These are phyloP conservation scores for Anisodus tanguticus DNA, from an alignment of 257 asterid genomes.

Conservation along the genomic window DNA sequence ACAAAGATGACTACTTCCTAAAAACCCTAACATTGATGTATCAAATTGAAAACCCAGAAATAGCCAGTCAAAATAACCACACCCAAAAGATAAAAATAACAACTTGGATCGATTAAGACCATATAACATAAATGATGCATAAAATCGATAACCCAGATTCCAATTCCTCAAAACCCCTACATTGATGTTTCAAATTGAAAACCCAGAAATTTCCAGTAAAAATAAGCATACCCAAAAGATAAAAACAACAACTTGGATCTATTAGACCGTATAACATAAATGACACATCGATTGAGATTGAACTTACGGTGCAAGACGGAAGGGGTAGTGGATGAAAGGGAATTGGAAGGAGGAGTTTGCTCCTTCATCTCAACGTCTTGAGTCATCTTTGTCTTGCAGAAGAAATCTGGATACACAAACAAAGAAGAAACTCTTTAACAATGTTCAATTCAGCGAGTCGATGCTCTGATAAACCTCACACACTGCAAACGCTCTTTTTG, in stretches of 20 bases:
- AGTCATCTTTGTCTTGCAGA: slow-evolving; percentile 46
- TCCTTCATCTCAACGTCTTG: slow-evolving; percentile 86
- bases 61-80: background rate
- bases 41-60: background rate
- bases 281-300: background rate
- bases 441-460: background rate
- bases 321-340: slow-evolving; percentile 46
- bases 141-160: too few species aligned
- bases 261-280: background rate
- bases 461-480: slow-evolving; percentile 30
- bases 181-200: background rate
- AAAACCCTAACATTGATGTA: background rate
- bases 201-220: background rate
- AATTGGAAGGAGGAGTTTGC: slow-evolving; percentile 59
- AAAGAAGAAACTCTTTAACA: background rate
- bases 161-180: background rate
- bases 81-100: background rate
- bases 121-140: background rate
- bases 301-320: slow-evolving; percentile 60
- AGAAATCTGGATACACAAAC: slow-evolving; percentile 27
- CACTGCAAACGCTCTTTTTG: slow-evolving; percentile 1
- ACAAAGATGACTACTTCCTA: background rate
- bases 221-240: background rate
- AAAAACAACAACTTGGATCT: background rate
- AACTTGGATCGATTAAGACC: background rate